A percentile compares a stretch with the other conserved stretches of the same genome.
Evolutionary conservation across 2,329 filamentous ascomycete species (phyloP).

Genomic region (Zymoseptoria crescenta): DNA sequence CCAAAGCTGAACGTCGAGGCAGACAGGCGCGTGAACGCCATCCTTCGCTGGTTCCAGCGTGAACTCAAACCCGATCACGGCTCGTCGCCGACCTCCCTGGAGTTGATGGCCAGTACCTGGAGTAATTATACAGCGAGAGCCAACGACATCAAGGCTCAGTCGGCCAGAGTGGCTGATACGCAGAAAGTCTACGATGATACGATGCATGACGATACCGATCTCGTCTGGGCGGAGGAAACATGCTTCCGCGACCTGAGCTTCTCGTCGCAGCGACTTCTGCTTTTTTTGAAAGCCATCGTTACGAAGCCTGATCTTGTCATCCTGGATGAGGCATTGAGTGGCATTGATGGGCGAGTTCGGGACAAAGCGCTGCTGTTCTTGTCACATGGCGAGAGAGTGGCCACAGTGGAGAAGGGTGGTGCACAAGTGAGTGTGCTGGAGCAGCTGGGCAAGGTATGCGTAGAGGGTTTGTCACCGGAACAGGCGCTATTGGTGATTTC

Average conservation of each 20-base stretch:
- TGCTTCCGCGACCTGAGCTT: constrained; percentile 70
- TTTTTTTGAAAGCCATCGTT: constrained; percentile 59
- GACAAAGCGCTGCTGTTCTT: constrained; percentile 83
- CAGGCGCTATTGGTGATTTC: constrained; percentile 91
- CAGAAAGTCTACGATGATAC: constrained; percentile 7
- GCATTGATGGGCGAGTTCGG: constrained; percentile 52
- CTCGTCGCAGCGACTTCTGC: constrained; percentile 71
- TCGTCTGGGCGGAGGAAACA: constrained; percentile 59
- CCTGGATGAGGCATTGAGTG: constrained; percentile 45
- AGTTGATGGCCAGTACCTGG: background rate
- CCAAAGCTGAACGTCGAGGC: constrained; percentile 56
- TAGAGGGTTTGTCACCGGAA: constrained; percentile 56
- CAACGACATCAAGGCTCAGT: background rate
- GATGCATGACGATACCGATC: constrained; percentile 21
- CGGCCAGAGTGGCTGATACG: constrained; percentile 6
- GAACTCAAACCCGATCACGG: constrained; percentile 58
- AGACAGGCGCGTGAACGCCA: constrained; percentile 55
- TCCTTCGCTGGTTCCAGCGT: constrained; percentile 66
- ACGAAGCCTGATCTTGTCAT: constrained; percentile 42
- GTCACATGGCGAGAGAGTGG: constrained; percentile 36
- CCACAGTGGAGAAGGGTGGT: constrained; percentile 3
- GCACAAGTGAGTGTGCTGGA: constrained; percentile 27
- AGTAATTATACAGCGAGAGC: background rate
- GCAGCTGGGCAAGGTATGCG: constrained; percentile 39
- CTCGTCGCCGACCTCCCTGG: background rate